Evolutionary conservation across 2,329 filamentous ascomycete species (phyloP).

Genomic region (Xylaria sp.): DNA sequence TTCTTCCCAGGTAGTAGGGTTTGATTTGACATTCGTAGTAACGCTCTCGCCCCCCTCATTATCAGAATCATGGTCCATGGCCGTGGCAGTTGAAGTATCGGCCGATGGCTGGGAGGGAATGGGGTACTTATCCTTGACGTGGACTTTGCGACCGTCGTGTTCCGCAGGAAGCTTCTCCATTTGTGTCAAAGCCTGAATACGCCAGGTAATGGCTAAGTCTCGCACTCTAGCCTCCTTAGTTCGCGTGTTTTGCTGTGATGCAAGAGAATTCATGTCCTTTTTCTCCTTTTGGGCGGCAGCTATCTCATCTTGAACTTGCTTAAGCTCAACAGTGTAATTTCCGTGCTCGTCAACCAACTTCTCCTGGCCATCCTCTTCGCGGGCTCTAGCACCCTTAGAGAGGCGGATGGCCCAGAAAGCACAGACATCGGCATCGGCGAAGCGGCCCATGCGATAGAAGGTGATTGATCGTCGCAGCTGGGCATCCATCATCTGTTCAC

Average conservation of each 20-base stretch:
- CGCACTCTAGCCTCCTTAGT: slow-evolving; percentile 45
- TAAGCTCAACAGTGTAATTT: slow-evolving; percentile 57
- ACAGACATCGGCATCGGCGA: slow-evolving; percentile 79
- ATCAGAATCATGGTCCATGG: neutral
- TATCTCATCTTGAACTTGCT: slow-evolving; percentile 47
- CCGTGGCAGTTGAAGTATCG: neutral
- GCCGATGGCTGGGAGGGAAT: neutral
- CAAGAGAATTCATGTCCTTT: neutral
- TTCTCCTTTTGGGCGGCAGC: slow-evolving; percentile 37
- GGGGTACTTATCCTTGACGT: slow-evolving; percentile 51
- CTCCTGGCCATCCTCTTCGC: slow-evolving; percentile 53
- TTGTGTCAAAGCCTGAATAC: slow-evolving; percentile 59
- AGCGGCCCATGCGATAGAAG: slow-evolving; percentile 75
- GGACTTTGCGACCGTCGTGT: slow-evolving; percentile 60
- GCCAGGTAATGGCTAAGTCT: slow-evolving; percentile 58
- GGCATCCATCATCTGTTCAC: slow-evolving; percentile 80
- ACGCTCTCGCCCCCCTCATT: neutral
- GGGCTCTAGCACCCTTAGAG: slow-evolving; percentile 52
- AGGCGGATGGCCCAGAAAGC: slow-evolving; percentile 67
- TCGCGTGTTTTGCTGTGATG: slow-evolving; percentile 1
- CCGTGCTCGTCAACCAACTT: slow-evolving; percentile 58
- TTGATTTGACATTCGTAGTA: neutral
- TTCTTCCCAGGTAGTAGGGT: slow-evolving; percentile 36
- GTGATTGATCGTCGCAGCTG: slow-evolving; percentile 84
- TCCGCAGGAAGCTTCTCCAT: slow-evolving; percentile 59